phyloP scores from a whole-genome alignment of 192 early-diverging fungal genomes.

The Coemansia umbellata region DNA sequence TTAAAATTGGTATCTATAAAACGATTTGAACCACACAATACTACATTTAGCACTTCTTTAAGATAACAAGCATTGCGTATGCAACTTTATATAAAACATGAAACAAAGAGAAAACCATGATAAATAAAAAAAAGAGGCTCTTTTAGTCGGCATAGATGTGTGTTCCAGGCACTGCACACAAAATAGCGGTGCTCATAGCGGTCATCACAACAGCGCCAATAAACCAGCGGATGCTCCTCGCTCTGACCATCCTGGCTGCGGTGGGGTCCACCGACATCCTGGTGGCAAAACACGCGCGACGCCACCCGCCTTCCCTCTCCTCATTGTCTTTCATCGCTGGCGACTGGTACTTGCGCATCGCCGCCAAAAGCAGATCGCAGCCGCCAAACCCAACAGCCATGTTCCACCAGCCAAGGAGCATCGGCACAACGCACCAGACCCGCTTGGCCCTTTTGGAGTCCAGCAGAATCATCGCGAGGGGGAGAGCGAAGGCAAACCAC shows the following conservation, averaged over 20 bases:
- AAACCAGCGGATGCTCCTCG: conserved; percentile 47
- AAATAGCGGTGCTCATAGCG: conserved; percentile 36
- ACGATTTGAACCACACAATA: too few species aligned
- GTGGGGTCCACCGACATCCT: conserved; percentile 43
- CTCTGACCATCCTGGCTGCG: conserved; percentile 45
- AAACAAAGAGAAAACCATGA: too few species aligned
- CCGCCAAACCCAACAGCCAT: conserved; percentile 51
- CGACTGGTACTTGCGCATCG: conserved; percentile 49
- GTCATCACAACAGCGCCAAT: conserved; percentile 45
- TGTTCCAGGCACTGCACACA: conserved; percentile 48
- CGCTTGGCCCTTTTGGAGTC: conserved; percentile 32
- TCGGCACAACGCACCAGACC: conserved; percentile 36
- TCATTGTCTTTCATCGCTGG: conserved; percentile 22
- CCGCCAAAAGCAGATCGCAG: conserved; percentile 39
- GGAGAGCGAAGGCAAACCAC: conserved; percentile 50
- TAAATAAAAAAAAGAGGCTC: background rate
- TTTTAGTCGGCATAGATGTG: conserved; percentile 33
- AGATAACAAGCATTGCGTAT: too few species aligned
- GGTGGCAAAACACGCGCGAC: conserved; percentile 40
- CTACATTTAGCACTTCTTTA: too few species aligned
- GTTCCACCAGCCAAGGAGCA: conserved; percentile 49
- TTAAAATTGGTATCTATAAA: too few species aligned
- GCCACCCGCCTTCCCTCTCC: conserved; percentile 28
- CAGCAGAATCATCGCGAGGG: conserved; percentile 39
- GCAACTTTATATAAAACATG: too few species aligned